Conservation (phyloP, 176 grass and related monocot genomes). For the Oryza rufipogon region DNA sequence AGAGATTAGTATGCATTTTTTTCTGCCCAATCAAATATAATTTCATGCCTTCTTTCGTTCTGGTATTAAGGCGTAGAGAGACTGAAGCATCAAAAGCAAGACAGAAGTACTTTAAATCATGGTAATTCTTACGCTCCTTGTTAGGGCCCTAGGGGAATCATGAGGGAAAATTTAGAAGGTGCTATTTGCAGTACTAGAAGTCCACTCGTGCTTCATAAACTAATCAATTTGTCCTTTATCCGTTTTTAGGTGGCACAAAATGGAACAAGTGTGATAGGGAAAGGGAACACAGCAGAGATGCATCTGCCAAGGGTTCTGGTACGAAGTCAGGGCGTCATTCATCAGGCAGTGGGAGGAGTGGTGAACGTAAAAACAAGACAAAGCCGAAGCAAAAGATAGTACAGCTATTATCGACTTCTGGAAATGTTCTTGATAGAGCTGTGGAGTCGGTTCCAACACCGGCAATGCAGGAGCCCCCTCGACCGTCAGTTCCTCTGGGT, state of each 20-base stretch:
- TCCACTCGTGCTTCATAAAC: slow-evolving; percentile 18
- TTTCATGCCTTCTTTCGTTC: slow-evolving; percentile 14
- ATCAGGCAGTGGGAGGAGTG: slow-evolving; percentile 62
- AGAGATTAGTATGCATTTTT: background rate
- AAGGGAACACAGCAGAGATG: slow-evolving; percentile 66
- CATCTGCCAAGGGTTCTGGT: slow-evolving; percentile 55
- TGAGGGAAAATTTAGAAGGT: slow-evolving; percentile 44
- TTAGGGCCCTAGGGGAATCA: slow-evolving; percentile 19
- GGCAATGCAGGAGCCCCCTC: slow-evolving; percentile 1
- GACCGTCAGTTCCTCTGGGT: background rate
- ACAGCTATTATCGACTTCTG: slow-evolving; percentile 75
- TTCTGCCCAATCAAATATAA: background rate
- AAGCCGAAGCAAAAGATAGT: slow-evolving; percentile 84
- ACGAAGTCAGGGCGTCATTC: slow-evolving; percentile 65
- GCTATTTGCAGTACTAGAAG: slow-evolving; percentile 42
- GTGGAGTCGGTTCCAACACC: slow-evolving; percentile 41
- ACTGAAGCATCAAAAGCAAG: slow-evolving; percentile 56
- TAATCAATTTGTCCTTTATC: slow-evolving; percentile 17
- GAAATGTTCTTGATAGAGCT: slow-evolving; percentile 63
- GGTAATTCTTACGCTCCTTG: slow-evolving; percentile 41
- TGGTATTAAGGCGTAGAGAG: slow-evolving; percentile 43
- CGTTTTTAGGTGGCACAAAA: slow-evolving; percentile 55
- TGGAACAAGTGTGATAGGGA: slow-evolving; percentile 78
- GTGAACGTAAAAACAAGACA: slow-evolving; percentile 76
- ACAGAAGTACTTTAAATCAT: slow-evolving; percentile 57